Evolutionary conservation across 352 stramenopile species (phyloP), one percentile per base, ranked within the genome.

Genomic region (Salisapilia sapeloensis): DNA sequence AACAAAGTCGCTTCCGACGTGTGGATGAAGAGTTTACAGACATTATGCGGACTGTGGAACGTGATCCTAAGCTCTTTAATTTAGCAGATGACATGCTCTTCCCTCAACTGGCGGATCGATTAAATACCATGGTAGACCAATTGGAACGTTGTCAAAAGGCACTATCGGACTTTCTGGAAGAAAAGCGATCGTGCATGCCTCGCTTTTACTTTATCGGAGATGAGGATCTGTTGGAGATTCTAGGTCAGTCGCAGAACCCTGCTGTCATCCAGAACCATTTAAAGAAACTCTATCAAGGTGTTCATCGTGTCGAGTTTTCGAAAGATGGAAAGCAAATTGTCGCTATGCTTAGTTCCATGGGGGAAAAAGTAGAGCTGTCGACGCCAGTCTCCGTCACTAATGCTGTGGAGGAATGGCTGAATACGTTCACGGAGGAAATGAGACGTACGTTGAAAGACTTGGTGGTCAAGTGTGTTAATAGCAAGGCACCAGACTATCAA

Each of bases 161-260:
- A 3, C 53, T 97, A 5, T 63, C 77, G 0, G 81, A 97, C 38
- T 97, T 96, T 42, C 53, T 97, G 9, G 91, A 97, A 43, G 72
- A 90, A 26, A 97, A 97, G 43, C 65, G 91, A 2, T 79, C 69
- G 5, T 55, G 57, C 4, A 92, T 97, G 58, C 91, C 91, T n/a
- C 67, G 91, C 2, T 97, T 97, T 44, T 97, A 97, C 49, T 97
- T 97, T 37, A 93, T 97, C 34, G 89, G 89, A 10, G 85, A 97
- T 27, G 91, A 97, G 44, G 91, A 97, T 38, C 33, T 97, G 32
- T 59, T 97, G 4, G 91, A 97, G 40, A 96, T 97, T 35, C 60
- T 97, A 14, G 89, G 89, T 0, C 87, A 97, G 40, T 70, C 76
- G 15, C 71, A 93, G 40, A 95, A 97, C 43, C 83, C 87, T 0